Evolutionary conservation across 2,329 filamentous ascomycete species (phyloP).

Genomic region (Alternaria sp.): DNA sequence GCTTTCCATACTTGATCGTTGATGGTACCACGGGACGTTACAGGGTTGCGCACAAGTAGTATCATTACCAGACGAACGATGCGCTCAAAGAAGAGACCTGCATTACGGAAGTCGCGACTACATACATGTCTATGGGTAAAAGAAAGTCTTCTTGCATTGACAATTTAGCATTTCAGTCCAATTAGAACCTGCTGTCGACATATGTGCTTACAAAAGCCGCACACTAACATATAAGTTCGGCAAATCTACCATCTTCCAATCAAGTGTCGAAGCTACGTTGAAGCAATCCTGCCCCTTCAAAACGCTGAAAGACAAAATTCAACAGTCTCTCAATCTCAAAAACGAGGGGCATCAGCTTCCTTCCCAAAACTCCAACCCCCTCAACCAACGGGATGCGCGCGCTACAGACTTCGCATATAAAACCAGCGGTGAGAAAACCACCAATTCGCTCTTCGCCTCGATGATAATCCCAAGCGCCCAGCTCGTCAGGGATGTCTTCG

Average conservation of each 20-base stretch:
- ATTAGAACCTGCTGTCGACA: neutral
- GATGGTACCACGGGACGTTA: neutral
- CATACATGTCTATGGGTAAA: neutral
- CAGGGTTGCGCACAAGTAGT: neutral
- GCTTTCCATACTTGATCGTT: neutral
- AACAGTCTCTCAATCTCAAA: neutral
- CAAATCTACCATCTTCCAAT: neutral
- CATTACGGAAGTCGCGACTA: neutral
- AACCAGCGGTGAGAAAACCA: constrained; percentile 7
- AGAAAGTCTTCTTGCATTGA: neutral
- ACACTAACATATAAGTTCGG: neutral
- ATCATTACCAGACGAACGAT: neutral
- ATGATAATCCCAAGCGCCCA: neutral
- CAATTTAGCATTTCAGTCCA: too few species aligned
- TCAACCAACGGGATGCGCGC: neutral
- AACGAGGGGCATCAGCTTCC: constrained; percentile 1
- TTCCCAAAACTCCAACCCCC: neutral
- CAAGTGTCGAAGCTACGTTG: neutral
- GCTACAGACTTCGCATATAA: neutral
- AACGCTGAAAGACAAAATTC: neutral
- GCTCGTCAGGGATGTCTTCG: constrained; percentile 1
- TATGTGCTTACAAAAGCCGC: neutral
- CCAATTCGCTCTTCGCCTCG: neutral
- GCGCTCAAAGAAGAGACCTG: neutral
- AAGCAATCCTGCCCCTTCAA: neutral